Evolutionary conservation across 805 yeast genomes (phyloP), one percentile per base, ranked within the genome.

Genomic region (Wickerhamiella hasegawae): DNA sequence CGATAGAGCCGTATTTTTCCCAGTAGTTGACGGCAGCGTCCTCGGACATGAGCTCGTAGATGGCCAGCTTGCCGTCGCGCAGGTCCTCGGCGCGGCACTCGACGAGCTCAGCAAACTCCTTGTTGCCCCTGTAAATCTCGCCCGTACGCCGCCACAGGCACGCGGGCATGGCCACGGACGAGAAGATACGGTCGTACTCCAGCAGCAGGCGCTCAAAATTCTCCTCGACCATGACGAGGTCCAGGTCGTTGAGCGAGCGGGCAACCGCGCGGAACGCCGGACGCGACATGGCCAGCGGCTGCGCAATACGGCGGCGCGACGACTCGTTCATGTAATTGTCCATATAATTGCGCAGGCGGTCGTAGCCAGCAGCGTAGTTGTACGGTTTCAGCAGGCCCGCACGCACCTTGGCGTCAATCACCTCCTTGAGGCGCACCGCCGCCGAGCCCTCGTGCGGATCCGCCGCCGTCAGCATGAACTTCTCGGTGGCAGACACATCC

Each of bases 121-220:
- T 84, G 55, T 87, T 87, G 1, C 95, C 97, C 41, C 96, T 59
- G 48, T 82, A 87, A 3, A 87, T 87, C 46, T 87, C 97, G 2
- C 97, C 97, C 0, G 97, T 85, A 47, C 97, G 74, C 52, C 97
- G 63, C 96, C 97, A 87, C 20, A 87, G 63, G 58, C 97, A 87
- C 1, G 96, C 95, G 1, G 97, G 97, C 41, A 87, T 83, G 5
- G 96, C 94, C 94, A 87, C 84, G 3, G 94, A 78, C 0, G 96
- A 84, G 59, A 87, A 87, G 3, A 87, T 95, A 24, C 97, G 66
- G 53, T 87, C 97, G 50, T 87, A 84, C 47, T 87, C 94, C 35
- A 87, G 60, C 31, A 87, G 58, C 93, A 87, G 81, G 42, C 96
- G 65, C 58, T 87, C 97, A 52, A 87, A 87, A 37, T 78, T 77